A percentile compares a stretch with the other conserved stretches of the same genome.
These are phyloP conservation scores for Chenopodium quinoa DNA, from an alignment of 148 eudicot species.

Conservation along the genomic window DNA sequence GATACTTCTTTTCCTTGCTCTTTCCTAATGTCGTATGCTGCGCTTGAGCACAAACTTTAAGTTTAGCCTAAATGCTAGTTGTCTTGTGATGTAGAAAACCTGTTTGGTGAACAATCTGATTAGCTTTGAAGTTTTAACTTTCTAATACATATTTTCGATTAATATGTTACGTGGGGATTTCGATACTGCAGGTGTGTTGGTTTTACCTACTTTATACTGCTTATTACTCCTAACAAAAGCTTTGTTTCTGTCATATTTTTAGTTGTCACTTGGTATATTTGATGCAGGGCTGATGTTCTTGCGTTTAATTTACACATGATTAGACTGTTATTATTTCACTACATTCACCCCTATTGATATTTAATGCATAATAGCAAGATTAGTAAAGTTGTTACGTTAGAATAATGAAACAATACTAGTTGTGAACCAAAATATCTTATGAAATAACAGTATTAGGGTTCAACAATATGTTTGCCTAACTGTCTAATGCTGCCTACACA, in stretches of 20 bases:
- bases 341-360: no score
- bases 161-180: neutral
- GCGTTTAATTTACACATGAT: no score
- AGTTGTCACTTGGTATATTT: no score
- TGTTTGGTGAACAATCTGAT: neutral
- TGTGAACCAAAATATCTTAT: neutral
- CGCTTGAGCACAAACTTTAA: neutral
- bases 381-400: neutral
- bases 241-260: neutral
- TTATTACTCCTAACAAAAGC: no score
- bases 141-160: neutral
- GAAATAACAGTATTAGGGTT: no score
- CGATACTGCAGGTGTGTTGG: neutral
- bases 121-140: neutral
- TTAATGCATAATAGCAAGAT: no score
- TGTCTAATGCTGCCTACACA: no score
- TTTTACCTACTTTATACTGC: neutral
- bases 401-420: neutral
- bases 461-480: neutral
- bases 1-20: neutral
- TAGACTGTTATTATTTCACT: no score
- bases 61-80: neutral
- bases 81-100: neutral
- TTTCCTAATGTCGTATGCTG: neutral
- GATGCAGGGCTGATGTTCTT: no score